Evolutionary conservation across 179 eudicot genomes (phyloP), one percentile per base, ranked within the genome.

Genomic region (Spinacia oleracea): DNA sequence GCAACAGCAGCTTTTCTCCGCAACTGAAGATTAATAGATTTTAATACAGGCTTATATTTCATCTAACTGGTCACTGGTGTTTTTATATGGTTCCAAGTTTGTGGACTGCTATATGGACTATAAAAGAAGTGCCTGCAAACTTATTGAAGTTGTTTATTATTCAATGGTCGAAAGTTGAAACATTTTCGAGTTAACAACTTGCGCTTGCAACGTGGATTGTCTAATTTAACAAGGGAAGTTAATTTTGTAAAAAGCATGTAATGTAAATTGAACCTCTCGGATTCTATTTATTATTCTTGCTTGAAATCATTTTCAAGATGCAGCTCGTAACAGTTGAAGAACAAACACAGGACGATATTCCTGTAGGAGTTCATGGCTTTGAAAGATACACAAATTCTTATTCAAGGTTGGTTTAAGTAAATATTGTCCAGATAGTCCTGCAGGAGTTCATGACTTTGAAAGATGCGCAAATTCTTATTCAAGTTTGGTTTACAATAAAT

Each of bases 1-100:
- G 90, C 96, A 56, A 91, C 99, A 0, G 96, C 91, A 70, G 98
- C 99, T 51, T 93, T 96, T 82, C 82, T 87, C 18, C 88, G 95
- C 72, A 91, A 79, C 84, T 90, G 81, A 85, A 72, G 59, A 69
- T 69, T 53, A 45, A 51, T 68, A 69, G 69, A 73, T 31, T 71
- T 78, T 43, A 10, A 56, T 40, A 31, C 18, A 56, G 62, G 70
- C 67, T 18, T 74, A 31, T 80, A 75, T 69, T 56, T 58, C 79
- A 58, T 69, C 76, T 81, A 70, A 65, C 70, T 55, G 74, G 60
- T 81, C 62, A 65, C 70, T 55, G 74, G 60, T 81, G 18, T 77
- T 31, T 65, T 60, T 50, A 35, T 72, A 53, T 69, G 58, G 46
- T 82, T 40, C 18, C 18, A 45, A 71, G 71, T 55, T 65, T 53